Evolutionary conservation across 768 basidiomycete species (phyloP), one percentile per base, ranked within the genome.

Genomic region (Boletus subcaerulescens): DNA sequence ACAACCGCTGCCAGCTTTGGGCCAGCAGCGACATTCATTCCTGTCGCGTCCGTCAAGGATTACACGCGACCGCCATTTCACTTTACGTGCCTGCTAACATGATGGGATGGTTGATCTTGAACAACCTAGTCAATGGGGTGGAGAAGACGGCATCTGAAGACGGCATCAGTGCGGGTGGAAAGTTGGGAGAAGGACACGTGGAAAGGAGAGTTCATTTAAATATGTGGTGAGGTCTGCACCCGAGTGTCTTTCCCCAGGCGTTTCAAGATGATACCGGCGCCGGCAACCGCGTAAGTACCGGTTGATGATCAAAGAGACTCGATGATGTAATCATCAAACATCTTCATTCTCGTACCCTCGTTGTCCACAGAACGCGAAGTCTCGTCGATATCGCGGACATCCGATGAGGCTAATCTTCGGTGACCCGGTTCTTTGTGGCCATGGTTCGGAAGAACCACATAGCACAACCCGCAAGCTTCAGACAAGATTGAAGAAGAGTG

Each of bases 381-480:
- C 26, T 97, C 94, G 6, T 90, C 91, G 29, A 98, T 98, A 67
- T 95, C 96, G 17, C 84, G 86, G 63, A 68, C 75, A 18, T 72
- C 77, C 22, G 22, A 22, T 22, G 22, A 22, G 39, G 83, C 78
- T 41, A 87, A 93, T 53, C 97, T 22, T 98, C 96, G 20, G 93
- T 98, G 69, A 84, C 89, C n/a, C 96, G 97, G 73, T 99, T 99
- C 79, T 98, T 90, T 71, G 80, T 89, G n/a, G 95, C 97, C 18
- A 94, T 99, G 87, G 82, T 86, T 53, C 85, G 96, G 55, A 98
- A 98, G 74, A 86, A 97, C 64, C 91, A 4, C 24, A 24, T 24
- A 24, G 24, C 24, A 97, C 70, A 84, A 87, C 51, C 95, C 95
- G 3, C 80, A 85, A 31, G 80, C 88, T 22, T 68, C 78, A 18